Evolutionary conservation across 768 basidiomycete species (phyloP).

Genomic region (Russula earlei): DNA sequence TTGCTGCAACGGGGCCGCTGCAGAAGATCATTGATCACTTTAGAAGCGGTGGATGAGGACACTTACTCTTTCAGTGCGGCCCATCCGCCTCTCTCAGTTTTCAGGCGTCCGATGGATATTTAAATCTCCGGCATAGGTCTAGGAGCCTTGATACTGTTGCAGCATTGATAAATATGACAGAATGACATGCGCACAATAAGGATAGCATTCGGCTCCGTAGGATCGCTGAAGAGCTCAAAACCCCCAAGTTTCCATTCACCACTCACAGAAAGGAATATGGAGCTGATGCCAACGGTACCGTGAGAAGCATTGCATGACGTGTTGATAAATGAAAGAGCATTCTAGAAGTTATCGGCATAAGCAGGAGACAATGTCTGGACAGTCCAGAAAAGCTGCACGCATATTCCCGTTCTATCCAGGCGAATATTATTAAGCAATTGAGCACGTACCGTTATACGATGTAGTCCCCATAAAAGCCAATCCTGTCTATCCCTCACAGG

Average conservation of each 20-base stretch:
- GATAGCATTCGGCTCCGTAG: conserved; percentile 67
- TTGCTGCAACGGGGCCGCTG: conserved; percentile 46
- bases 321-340: conserved; percentile 86
- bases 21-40: conserved; percentile 29
- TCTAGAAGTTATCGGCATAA: conserved; percentile 34
- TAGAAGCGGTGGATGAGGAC: background rate
- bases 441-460: conserved; percentile 72
- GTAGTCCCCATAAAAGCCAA: conserved; percentile 90
- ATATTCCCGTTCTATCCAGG: background rate
- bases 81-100: conserved; percentile 83
- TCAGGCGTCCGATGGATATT: conserved; percentile 68
- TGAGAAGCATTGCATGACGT: conserved; percentile 75
- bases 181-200: conserved; percentile 58
- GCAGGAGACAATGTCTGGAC: background rate
- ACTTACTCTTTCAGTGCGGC: conserved; percentile 69
- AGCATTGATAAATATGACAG: conserved; percentile 2
- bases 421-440: background rate
- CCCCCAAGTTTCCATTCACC: conserved; percentile 98
- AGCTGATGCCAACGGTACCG: conserved; percentile 62
- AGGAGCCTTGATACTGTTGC: conserved; percentile 20
- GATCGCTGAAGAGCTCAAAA: conserved; percentile 81
- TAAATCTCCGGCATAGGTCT: conserved; percentile 64
- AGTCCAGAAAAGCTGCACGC: background rate
- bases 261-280: conserved; percentile 84
- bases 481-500: conserved; percentile 64